These are phyloP conservation scores for Hypoxylon sp. DNA, from an alignment of 2,329 filamentous ascomycete genomes.

Conservation along the genomic window DNA sequence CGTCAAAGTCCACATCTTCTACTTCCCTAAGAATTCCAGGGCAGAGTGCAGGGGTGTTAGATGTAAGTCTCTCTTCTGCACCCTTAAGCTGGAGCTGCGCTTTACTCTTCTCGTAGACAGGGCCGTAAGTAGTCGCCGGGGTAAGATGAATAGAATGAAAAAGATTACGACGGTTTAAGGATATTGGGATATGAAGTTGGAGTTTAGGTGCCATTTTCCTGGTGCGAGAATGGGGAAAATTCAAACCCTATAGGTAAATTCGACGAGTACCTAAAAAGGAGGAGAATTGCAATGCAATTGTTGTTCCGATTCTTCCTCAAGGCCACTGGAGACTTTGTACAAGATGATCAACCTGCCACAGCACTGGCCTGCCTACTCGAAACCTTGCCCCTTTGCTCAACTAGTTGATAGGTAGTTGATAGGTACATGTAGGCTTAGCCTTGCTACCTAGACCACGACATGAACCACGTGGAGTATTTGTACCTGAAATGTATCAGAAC, in stretches of 20 bases:
- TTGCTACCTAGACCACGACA: background rate
- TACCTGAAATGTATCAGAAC: background rate
- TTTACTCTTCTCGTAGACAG: background rate
- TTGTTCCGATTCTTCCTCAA: background rate
- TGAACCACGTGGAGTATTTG: background rate
- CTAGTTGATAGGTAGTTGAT: background rate
- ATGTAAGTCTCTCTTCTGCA: background rate
- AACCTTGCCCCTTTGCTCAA: background rate
- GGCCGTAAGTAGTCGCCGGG: background rate
- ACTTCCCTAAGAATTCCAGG: background rate
- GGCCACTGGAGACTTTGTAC: background rate
- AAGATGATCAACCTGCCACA: background rate
- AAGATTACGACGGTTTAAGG: background rate
- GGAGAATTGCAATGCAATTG: background rate
- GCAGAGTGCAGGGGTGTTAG: background rate
- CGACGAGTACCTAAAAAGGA: background rate
- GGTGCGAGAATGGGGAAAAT: background rate
- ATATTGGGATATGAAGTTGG: background rate
- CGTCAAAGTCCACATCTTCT: slow-evolving; percentile 15
- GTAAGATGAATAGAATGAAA: background rate
- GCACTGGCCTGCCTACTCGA: background rate
- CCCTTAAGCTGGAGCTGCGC: slow-evolving; percentile 1
- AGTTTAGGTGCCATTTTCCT: background rate
- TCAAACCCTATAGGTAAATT: background rate
- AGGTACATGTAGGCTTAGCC: background rate